Percentiles rank a stretch among this genome's conserved stretches.
Conservation (phyloP, 1,139 yeast species). For the Suhomyces ambrosiae region DNA sequence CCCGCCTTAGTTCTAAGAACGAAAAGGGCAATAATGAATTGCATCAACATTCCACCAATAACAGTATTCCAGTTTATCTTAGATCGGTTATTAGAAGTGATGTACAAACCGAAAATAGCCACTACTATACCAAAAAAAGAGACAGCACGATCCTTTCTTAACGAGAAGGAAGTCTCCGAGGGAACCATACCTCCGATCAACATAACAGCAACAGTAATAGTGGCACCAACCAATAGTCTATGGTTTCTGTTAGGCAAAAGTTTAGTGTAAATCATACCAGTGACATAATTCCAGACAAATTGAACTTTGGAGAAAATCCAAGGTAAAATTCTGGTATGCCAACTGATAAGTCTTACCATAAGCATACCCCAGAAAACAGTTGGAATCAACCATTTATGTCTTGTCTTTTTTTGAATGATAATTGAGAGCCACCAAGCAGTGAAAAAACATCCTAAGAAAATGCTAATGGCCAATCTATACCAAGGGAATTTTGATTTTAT, state of each 20-base stretch:
- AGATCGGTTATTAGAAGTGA: conserved; percentile 50
- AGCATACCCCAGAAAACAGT: conserved; percentile 57
- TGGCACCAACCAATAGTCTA: conserved; percentile 49
- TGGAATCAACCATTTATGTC: conserved; percentile 66
- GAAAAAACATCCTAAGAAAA: conserved; percentile 49
- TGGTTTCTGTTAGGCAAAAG: conserved; percentile 36
- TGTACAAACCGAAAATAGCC: conserved; percentile 47
- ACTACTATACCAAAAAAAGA: conserved; percentile 62
- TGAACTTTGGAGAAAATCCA: conserved; percentile 28
- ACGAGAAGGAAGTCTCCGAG: conserved; percentile 50
- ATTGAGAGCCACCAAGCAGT: conserved; percentile 72
- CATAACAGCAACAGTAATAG: conserved; percentile 49
- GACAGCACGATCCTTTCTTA: conserved; percentile 56
- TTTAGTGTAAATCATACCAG: conserved; percentile 41
- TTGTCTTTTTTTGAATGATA: conserved; percentile 52
- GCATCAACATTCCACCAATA: conserved; percentile 63
- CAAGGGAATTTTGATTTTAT: conserved; percentile 16
- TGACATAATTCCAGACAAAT: conserved; percentile 44
- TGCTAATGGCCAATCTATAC: conserved; percentile 27
- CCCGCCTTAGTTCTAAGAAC: conserved; percentile 64
- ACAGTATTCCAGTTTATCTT: conserved; percentile 63
- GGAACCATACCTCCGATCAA: conserved; percentile 61
- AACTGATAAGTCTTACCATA: conserved; percentile 57
- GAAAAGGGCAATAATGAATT: conserved; percentile 61
- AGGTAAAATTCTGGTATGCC: conserved; percentile 50